These are phyloP conservation scores for Gamarada debralockiae DNA, from an alignment of 495 filamentous ascomycete species.

Conservation along the genomic window DNA sequence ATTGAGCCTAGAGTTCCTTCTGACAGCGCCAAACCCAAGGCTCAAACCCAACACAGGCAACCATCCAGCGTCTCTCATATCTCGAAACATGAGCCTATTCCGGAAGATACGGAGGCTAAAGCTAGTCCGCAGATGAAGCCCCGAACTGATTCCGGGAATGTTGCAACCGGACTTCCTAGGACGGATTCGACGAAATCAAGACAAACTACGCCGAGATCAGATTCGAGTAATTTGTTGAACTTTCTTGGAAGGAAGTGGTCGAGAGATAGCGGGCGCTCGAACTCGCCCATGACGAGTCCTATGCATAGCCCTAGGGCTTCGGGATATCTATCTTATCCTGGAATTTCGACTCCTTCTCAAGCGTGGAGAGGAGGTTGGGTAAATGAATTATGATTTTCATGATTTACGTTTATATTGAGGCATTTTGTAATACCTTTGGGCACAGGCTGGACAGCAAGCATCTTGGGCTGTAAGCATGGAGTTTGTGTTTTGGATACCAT, in stretches of 20 bases:
- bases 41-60: neutral
- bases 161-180: neutral
- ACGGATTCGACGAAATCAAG: neutral
- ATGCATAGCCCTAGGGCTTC: too few relatives aligned
- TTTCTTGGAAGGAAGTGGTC: neutral
- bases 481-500: too few relatives aligned
- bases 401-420: too few relatives aligned
- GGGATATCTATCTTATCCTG: too few relatives aligned
- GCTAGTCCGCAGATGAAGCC: neutral
- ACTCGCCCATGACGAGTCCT: neutral
- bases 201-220: neutral
- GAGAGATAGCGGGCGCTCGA: neutral
- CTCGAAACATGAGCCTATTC: neutral
- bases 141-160: neutral
- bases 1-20: neutral
- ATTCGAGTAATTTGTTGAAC: neutral
- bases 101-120: neutral
- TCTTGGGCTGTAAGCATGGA: too few relatives aligned
- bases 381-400: too few relatives aligned
- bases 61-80: neutral
- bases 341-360: too few relatives aligned
- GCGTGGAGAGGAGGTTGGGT: too few relatives aligned
- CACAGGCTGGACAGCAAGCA: too few relatives aligned
- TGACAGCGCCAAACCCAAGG: neutral
- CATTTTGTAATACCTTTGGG: too few relatives aligned